Evolutionary conservation across 345 rosid genomes (phyloP).

Genomic region (Punica granatum): DNA sequence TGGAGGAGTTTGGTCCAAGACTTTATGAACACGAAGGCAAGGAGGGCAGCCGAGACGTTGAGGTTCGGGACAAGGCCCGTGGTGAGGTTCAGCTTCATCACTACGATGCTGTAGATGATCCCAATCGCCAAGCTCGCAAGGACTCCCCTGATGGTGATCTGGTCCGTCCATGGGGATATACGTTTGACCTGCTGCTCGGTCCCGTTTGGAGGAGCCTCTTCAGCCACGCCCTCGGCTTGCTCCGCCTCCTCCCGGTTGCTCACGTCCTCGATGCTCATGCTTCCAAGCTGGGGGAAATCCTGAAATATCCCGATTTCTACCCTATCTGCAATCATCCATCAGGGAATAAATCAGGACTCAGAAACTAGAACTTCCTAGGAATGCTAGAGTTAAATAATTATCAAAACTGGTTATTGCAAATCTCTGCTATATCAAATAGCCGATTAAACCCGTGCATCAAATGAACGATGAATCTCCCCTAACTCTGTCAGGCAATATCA

Average conservation of each 20-base stretch:
- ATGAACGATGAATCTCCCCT: not conserved
- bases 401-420: too few species aligned
- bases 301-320: not conserved
- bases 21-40: conserved; percentile 63
- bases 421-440: too few species aligned
- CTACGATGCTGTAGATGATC: conserved; percentile 73
- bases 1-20: conserved; percentile 79
- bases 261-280: not conserved
- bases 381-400: too few species aligned
- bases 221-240: not conserved
- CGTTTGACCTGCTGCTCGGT: conserved; percentile 33
- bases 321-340: not conserved
- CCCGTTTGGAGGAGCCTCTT: conserved; percentile 25
- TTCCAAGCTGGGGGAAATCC: not conserved
- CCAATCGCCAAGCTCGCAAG: conserved; percentile 69
- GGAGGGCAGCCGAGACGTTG: conserved; percentile 91
- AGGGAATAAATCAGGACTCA: not conserved
- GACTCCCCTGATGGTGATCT: conserved; percentile 71
- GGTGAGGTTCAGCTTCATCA: conserved; percentile 79
- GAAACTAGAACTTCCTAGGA: not conserved
- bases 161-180: conserved; percentile 69
- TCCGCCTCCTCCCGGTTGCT: not conserved
- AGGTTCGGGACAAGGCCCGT: conserved; percentile 94
- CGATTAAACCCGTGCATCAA: not conserved
- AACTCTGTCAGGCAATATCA: not conserved